Base-by-base conservation (phyloP, 495 filamentous ascomycete species). In the Darksidea phi region DNA sequence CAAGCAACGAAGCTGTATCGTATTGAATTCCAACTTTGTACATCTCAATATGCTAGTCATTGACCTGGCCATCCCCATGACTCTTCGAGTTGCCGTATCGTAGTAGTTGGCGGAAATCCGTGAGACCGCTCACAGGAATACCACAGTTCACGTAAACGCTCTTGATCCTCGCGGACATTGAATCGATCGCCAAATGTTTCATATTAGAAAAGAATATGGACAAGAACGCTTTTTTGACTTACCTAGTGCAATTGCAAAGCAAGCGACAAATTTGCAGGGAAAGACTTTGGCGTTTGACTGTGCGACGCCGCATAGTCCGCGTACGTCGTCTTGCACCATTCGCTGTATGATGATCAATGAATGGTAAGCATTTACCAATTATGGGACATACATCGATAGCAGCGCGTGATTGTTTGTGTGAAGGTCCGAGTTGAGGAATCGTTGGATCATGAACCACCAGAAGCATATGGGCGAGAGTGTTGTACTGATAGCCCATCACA, bases 401-500 rank as follows among this genome's bases (percentile, higher is more conserved):
- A 20, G 45, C 36, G 7, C 51, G 48, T 26, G 65, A 61, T 21
- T 60, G 60, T 37, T 62, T 67, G 24, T 60, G 55, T 21, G 65
- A 56, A n/a, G 65, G 65, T 3, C 65, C 65, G 10, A 67, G 42
- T 34, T 62, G 59, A 17, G 65, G 65, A 6, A 64, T 67, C 4
- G 58, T 64, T 0, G 65, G 65, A 34, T 67, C 58, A 25, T 67
- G 65, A 1, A 64, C 60, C 15, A 67, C 59, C 6, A 67, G 51
- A 18, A 67, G 48, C 2, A 67, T 24, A 24, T 60, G 65, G 1
- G 60, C 65, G 6, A 67, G 55, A 24, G 53, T 61, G 38, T 60
- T 55, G 47, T 67, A 67, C 21, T 67, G 65, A 7, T 54, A 47
- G 13, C 65, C 65, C 59, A 67, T 60, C 12, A 64, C 63, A 26